Percentiles rank a stretch among this genome's conserved stretches.
These are phyloP conservation scores for Sclerotinia borealis DNA, from an alignment of 2,329 filamentous ascomycete species.

Conservation along the genomic window DNA sequence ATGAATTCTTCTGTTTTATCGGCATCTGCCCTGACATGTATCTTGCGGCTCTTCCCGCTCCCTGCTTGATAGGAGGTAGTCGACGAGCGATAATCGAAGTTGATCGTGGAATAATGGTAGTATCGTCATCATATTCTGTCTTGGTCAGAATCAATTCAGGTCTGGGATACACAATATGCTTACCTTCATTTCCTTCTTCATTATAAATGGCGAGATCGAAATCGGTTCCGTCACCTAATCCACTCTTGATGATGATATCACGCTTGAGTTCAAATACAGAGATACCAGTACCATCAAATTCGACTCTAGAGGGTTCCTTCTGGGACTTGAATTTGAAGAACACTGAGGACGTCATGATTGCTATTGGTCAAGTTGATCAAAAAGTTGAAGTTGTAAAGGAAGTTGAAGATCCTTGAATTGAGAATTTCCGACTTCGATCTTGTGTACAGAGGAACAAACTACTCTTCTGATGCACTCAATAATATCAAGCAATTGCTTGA, in stretches of 20 bases:
- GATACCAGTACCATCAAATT: constrained; percentile 95
- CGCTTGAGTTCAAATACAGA: constrained; percentile 98
- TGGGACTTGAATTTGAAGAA: constrained; percentile 99
- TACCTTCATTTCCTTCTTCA: constrained; percentile 86
- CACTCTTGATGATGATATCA: constrained; percentile 93
- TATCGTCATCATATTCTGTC: constrained; percentile 94
- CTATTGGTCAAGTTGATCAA: constrained; percentile 14
- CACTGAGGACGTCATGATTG: constrained; percentile 60
- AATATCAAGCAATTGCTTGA: constrained; percentile 21
- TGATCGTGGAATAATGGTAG: constrained; percentile 90
- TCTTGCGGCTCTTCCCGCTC: constrained; percentile 83
- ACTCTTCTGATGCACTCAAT: constrained; percentile 21
- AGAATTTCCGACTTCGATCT: constrained; percentile 11
- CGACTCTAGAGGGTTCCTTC: constrained; percentile 88
- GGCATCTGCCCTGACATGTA: constrained; percentile 98
- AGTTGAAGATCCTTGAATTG: constrained; percentile 11
- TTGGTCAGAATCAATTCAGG: constrained; percentile 29
- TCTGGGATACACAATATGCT: constrained; percentile 32
- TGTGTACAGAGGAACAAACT: constrained; percentile 18
- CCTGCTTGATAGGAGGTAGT: constrained; percentile 75
- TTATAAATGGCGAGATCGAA: constrained; percentile 94
- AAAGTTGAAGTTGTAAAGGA: constrained; percentile 13
- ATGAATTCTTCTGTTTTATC: constrained; percentile 73
- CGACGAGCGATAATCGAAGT: constrained; percentile 88
- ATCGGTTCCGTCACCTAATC: constrained; percentile 89